Base-by-base conservation (phyloP, 345 rosid genomes). In the Aethionema arabicum region DNA sequence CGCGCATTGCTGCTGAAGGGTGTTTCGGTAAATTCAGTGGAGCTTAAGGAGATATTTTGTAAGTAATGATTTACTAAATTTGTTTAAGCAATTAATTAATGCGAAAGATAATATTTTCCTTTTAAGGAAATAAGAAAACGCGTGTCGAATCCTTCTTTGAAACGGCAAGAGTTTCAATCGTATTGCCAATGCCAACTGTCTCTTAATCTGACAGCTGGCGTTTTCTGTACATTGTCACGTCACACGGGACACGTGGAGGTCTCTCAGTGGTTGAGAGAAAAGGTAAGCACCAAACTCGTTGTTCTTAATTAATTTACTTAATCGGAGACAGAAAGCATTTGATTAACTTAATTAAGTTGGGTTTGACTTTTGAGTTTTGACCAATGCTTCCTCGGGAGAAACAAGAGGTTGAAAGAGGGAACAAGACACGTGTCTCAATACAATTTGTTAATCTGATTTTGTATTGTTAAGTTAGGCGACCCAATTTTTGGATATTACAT, bases 131-230 rank as follows among this genome's bases (percentile, higher is more conserved):
- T 55, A 37, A 14, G 38, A 35, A 30, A 4, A 11, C 72, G 60
- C 67, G 67, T 68, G 61, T 52, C 65, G 7, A 0, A 14, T 43
- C 6, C 8, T 35, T 33, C 13, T 51, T 36, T 68, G 61, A 61
- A 44, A 61, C 37, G 50, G 50, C 49, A 45, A 61, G 73, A 68
- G 56, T 52, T 68, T 53, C 32, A 68, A 60, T 44, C 67, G 73
- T 68, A 60, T 68, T 8, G 73, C 32, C 42, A 52, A 60, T 40
- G 41, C 73, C 67, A 52, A 68, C 67, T 54, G 60, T 53, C 16
- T 60, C 30, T 30, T 52, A 11, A 21, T 21, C 27, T 21, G 27
- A 21, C 27, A 2, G 27, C 27, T 21, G 27, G 27, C 27, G 27
- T 21, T 21, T 21, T 21, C 27, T 21, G 27, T 21, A 21, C 27